These are phyloP conservation scores for Ascochyta rabiei DNA, from an alignment of 2,329 filamentous ascomycete genomes.

Conservation along the genomic window DNA sequence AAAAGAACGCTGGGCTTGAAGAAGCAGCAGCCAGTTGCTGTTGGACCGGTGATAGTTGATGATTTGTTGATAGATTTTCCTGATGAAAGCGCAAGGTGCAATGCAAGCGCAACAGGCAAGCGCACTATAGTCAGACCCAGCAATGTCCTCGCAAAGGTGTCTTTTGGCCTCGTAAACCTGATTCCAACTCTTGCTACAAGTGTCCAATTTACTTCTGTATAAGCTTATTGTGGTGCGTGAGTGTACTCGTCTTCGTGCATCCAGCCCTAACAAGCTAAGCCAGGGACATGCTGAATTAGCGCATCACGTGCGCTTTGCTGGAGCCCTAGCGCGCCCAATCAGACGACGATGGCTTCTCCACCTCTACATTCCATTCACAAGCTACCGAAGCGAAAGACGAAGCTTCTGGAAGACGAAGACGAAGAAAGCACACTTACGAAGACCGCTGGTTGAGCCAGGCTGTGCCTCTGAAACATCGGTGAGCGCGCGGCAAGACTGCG, in stretches of 20 bases:
- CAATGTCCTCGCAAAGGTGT: not conserved
- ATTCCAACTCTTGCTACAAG: not conserved
- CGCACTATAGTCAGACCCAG: not conserved
- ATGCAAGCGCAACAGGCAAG: not conserved
- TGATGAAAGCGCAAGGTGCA: not conserved
- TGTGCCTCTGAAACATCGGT: constrained; percentile 2
- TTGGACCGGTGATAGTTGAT: not conserved
- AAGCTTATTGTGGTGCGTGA: not conserved
- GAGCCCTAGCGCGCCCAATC: constrained; percentile 31
- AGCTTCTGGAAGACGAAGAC: constrained; percentile 1
- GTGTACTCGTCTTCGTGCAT: constrained; percentile 6
- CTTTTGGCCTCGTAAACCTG: not conserved
- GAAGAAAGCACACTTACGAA: constrained; percentile 2
- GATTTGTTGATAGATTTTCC: not conserved
- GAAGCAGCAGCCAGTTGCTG: not conserved
- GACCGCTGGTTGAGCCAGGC: constrained; percentile 12
- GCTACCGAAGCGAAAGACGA: constrained; percentile 9
- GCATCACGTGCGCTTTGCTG: constrained; percentile 36
- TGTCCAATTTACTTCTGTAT: not conserved
- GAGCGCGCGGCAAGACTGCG: constrained; percentile 15
- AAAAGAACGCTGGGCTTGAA: not conserved
- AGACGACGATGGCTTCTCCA: constrained; percentile 16
- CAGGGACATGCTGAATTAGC: constrained; percentile 1
- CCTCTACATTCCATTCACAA: constrained; percentile 3
- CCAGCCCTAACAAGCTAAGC: constrained; percentile 12